Evolutionary conservation across 208 protist genomes (phyloP).

Genomic region (Crithidia fasciculata): DNA sequence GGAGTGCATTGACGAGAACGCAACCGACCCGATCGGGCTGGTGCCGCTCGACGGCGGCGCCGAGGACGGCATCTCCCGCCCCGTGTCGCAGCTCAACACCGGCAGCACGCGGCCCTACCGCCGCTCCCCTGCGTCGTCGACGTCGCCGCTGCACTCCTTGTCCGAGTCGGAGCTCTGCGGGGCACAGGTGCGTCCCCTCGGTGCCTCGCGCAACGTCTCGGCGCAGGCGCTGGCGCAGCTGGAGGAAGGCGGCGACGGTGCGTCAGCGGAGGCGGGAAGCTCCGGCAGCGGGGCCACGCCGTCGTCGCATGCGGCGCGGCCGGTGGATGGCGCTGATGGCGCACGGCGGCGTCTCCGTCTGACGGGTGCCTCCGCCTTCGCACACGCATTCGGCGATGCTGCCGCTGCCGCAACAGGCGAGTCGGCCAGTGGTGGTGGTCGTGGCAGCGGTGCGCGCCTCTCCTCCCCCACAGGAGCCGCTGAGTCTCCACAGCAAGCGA

Average conservation of each 20-base stretch:
- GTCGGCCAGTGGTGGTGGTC: too few species aligned
- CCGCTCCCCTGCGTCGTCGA: background rate
- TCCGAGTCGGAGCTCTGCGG: conserved; percentile 32
- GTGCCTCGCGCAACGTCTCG: conserved; percentile 4
- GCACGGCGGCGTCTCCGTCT: conserved; percentile 5
- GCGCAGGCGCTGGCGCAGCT: conserved; percentile 11
- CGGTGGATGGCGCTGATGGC: background rate
- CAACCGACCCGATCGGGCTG: conserved; percentile 1
- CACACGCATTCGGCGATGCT: background rate
- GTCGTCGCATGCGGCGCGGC: background rate
- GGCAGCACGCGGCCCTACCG: background rate
- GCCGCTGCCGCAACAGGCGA: background rate
- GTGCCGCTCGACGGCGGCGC: background rate
- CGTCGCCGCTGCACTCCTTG: conserved; percentile 25
- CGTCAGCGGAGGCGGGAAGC: background rate
- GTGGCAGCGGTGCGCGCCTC: too few species aligned
- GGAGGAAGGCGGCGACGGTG: background rate
- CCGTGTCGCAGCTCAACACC: conserved; percentile 3
- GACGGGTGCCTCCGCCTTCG: background rate
- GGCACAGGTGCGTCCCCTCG: conserved; percentile 24
- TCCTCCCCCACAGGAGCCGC: background rate
- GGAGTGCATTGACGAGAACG: background rate
- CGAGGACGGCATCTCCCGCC: conserved; percentile 5
- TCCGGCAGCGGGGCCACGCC: background rate
- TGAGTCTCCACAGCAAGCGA: background rate